Conservation (phyloP, 225 moss, liverwort and hornwort genomes). For the Rhytidiadelphus loreus region DNA sequence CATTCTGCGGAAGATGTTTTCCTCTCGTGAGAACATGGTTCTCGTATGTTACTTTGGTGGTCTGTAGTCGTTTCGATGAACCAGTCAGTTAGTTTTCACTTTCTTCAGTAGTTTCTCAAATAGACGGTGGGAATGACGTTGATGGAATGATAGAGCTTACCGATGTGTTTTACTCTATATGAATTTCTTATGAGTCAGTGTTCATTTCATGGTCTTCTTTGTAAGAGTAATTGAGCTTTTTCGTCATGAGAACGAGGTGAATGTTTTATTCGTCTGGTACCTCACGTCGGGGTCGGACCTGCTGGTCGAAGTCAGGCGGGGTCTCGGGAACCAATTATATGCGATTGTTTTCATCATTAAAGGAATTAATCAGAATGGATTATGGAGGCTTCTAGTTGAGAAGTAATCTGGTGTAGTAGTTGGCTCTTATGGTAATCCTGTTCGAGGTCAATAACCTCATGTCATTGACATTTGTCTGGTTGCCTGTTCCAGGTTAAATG, state of each 20-base stretch:
- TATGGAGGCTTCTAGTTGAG: background rate
- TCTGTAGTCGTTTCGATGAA: background rate
- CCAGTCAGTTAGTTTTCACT: background rate
- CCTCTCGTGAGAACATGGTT: background rate
- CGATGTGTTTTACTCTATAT: background rate
- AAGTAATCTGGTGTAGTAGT: background rate
- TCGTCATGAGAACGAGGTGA: background rate
- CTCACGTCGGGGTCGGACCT: background rate
- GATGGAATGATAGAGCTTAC: background rate
- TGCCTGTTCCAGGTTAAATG: background rate
- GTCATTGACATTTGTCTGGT: background rate
- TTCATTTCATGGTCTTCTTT: background rate
- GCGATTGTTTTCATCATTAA: background rate
- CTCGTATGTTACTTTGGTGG: background rate
- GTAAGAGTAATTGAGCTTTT: background rate
- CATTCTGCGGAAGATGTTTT: background rate
- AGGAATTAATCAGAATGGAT: background rate
- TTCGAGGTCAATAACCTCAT: background rate
- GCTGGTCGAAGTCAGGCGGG: background rate
- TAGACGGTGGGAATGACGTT: background rate
- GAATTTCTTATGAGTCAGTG: background rate
- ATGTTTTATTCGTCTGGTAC: background rate
- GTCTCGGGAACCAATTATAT: background rate
- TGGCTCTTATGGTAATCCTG: background rate
- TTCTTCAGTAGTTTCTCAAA: background rate